Conservation (phyloP, 768 basidiomycete species). For the Lepiota venenata region DNA sequence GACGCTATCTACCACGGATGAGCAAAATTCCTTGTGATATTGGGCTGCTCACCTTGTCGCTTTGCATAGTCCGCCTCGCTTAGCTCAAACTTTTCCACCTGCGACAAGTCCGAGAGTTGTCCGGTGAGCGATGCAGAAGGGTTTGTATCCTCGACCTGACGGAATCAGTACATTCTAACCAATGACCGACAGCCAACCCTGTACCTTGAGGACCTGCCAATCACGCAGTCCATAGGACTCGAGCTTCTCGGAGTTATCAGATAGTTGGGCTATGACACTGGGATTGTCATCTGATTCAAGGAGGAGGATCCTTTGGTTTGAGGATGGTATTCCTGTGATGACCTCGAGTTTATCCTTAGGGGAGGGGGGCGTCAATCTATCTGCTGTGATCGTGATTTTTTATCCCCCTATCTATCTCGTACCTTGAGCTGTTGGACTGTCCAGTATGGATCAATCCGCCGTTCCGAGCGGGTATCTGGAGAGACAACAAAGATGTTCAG, state of each 20-base stretch:
- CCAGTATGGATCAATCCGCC: conserved; percentile 72
- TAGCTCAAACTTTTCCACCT: conserved; percentile 93
- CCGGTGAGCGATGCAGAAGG: conserved; percentile 76
- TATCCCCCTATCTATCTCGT: conserved; percentile 9
- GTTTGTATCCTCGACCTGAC: conserved; percentile 71
- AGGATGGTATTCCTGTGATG: conserved; percentile 84
- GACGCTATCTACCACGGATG: conserved; percentile 67
- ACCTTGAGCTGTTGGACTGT: conserved; percentile 86
- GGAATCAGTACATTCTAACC: conserved; percentile 2
- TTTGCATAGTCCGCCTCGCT: conserved; percentile 77
- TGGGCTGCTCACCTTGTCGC: conserved; percentile 56
- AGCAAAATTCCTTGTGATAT: neutral
- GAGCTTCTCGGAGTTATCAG: conserved; percentile 65
- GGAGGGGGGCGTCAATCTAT: conserved; percentile 7
- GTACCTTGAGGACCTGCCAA: conserved; percentile 79
- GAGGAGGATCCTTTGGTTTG: conserved; percentile 67
- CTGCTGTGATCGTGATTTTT: neutral
- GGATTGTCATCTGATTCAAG: conserved; percentile 54
- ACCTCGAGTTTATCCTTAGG: conserved; percentile 75
- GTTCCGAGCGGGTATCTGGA: conserved; percentile 87
- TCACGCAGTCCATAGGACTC: conserved; percentile 74
- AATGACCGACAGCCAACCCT: neutral
- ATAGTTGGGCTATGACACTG: conserved; percentile 48
- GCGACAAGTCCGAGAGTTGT: conserved; percentile 78
- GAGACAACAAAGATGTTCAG: conserved; percentile 80